These are phyloP conservation scores for Sclerotiophoma versabilis DNA, from an alignment of 2,329 filamentous ascomycete species.

Conservation along the genomic window DNA sequence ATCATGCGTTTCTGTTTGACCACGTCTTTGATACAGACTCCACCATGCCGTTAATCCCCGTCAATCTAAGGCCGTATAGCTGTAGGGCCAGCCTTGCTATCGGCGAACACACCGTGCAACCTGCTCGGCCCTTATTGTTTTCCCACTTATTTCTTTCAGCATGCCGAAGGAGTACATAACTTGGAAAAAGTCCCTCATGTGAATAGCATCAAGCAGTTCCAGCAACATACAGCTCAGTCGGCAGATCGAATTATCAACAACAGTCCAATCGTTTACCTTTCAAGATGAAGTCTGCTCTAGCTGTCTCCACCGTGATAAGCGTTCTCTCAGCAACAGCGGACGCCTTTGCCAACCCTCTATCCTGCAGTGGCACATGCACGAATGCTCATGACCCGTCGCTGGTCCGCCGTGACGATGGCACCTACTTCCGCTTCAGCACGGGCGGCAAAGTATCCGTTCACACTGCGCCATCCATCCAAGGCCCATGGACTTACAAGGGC, in stretches of 20 bases:
- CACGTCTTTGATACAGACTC: not conserved
- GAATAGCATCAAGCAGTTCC: too few species aligned
- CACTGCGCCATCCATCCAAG: slow-evolving; percentile 53
- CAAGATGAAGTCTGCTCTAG: slow-evolving; percentile 5
- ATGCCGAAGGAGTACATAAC: not conserved
- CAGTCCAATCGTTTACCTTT: not conserved
- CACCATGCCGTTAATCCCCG: not conserved
- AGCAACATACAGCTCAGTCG: too few species aligned
- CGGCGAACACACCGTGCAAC: slow-evolving; percentile 6
- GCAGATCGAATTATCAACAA: not conserved
- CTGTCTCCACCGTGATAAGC: slow-evolving; percentile 1
- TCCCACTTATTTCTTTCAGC: not conserved
- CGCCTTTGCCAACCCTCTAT: slow-evolving; percentile 46
- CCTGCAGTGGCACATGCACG: slow-evolving; percentile 50
- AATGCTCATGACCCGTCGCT: slow-evolving; percentile 58
- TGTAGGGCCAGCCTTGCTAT: not conserved
- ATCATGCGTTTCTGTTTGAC: slow-evolving; percentile 2
- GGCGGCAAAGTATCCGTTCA: slow-evolving; percentile 58
- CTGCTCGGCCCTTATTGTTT: not conserved
- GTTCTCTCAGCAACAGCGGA: slow-evolving; percentile 13
- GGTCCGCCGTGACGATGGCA: slow-evolving; percentile 56
- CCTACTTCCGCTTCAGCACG: slow-evolving; percentile 61
- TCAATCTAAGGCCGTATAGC: not conserved
- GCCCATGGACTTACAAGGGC: slow-evolving; percentile 58
- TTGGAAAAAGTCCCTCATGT: not conserved